Conservation (phyloP, 495 filamentous ascomycete species). For the Trichocladium uniseriatum region DNA sequence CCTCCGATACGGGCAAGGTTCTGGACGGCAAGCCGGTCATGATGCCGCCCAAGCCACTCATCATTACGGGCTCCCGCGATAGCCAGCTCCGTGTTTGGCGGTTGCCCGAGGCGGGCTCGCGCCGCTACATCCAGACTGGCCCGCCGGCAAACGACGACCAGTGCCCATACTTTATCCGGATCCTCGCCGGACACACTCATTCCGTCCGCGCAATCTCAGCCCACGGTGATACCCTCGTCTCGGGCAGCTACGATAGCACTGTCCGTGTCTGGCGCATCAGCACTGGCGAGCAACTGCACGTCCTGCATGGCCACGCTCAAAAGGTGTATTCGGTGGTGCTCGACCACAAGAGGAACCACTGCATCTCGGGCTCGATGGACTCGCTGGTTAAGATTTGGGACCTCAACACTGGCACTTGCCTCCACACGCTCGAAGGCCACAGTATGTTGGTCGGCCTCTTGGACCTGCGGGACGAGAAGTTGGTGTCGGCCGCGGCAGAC, state of each 20-base stretch:
- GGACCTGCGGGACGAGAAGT: slow-evolving; percentile 73
- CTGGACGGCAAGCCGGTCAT: slow-evolving; percentile 68
- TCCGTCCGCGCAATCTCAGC: slow-evolving; percentile 98
- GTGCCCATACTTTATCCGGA: slow-evolving; percentile 89
- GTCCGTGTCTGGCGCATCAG: slow-evolving; percentile 98
- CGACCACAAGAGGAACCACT: slow-evolving; percentile 83
- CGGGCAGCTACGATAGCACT: slow-evolving; percentile 92
- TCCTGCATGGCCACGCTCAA: slow-evolving; percentile 77
- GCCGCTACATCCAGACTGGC: slow-evolving; percentile 64
- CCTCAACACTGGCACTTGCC: slow-evolving; percentile 71
- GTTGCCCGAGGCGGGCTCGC: slow-evolving; percentile 71
- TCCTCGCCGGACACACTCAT: slow-evolving; percentile 76
- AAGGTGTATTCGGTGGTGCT: slow-evolving; percentile 98
- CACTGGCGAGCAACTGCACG: slow-evolving; percentile 80
- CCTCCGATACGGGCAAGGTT: slow-evolving; percentile 62
- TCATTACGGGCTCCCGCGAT: slow-evolving; percentile 95
- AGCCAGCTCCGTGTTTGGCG: slow-evolving; percentile 93
- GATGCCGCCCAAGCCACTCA: slow-evolving; percentile 85
- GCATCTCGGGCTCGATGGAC: slow-evolving; percentile 98
- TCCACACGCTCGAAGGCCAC: slow-evolving; percentile 91
- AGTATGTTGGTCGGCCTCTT: slow-evolving; percentile 87
- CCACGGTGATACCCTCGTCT: slow-evolving; percentile 93
- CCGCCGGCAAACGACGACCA: slow-evolving; percentile 70
- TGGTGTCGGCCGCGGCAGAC: slow-evolving; percentile 93
- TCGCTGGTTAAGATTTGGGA: slow-evolving; percentile 98